Base-by-base conservation (phyloP, 768 basidiomycete genomes). In the Galerina sulciceps region DNA sequence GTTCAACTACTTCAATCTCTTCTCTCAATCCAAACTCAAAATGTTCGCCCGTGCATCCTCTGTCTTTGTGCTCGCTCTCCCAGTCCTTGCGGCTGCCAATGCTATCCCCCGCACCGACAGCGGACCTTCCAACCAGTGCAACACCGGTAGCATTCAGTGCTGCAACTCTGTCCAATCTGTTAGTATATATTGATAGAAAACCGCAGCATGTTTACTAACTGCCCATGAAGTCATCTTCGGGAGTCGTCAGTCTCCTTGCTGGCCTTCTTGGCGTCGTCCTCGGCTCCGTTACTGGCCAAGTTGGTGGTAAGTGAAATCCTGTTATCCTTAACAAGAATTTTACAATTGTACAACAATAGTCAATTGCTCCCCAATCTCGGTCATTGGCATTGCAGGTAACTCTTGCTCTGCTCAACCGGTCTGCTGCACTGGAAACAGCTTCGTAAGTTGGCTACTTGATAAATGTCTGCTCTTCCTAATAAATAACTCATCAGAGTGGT, bases 11-110 rank as follows among this genome's bases (percentile, higher is more conserved):
- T 54, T 23, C 38, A 49, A 38, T 38, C 41, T 56, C 6, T 43
- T 49, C 40, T 48, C 55, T 55, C 51, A 37, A 38, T 35, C 15
- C 34, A 23, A 47, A 38, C 42, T 57, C 58, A 68, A 62, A 3
- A 73, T 73, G 72, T 70, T 71, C 66, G 56, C 66, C 62, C 72
- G 70, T 45, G 59, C 67, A 49, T 61, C 65, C 61, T 61, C 65
- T 36, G 47, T 67, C 62, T 62, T 70, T 53, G 57, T 69, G 48
- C 55, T 71, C 53, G 65, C 67, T 56, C 65, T 72, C 45, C 68
- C 69, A 34, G 36, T 68, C 55, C 60, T 73, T 62, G 69, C 67
- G 31, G 65, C 66, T 34, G 68, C 70, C 65, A 69, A 38, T 50
- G 65, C 66, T 38, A 34, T 69, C 11, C 66, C 67, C 41, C 69